phyloP scores from a whole-genome alignment of 1,284 basidiomycete genomes.

The Malassezia pachydermatis region DNA sequence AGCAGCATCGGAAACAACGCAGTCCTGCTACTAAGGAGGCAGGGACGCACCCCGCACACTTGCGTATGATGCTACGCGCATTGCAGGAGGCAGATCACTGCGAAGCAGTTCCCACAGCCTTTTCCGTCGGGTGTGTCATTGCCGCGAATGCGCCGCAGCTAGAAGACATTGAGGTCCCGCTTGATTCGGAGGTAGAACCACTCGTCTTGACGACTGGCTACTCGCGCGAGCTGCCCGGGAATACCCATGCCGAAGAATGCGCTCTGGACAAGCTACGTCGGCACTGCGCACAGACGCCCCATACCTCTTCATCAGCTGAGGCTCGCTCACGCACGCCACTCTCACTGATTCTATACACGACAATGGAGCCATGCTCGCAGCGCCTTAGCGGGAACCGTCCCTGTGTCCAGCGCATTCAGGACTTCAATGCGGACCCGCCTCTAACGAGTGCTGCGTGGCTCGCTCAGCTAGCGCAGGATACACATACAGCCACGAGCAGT shows the following conservation, averaged over 20 bases:
- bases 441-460: slow-evolving; percentile 13
- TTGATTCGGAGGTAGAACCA: slow-evolving; percentile 3
- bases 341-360: slow-evolving; percentile 72
- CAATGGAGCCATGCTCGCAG: slow-evolving; percentile 89
- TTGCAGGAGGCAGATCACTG: slow-evolving; percentile 66
- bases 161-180: background rate
- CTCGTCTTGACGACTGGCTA: slow-evolving; percentile 66
- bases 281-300: slow-evolving; percentile 8
- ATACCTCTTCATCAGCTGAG: background rate
- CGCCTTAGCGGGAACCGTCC: slow-evolving; percentile 76
- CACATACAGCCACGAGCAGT: background rate
- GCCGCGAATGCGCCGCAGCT: slow-evolving; percentile 49
- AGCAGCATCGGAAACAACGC: background rate
- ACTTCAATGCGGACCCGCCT: slow-evolving; percentile 34
- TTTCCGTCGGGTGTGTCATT: slow-evolving; percentile 86
- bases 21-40: background rate
- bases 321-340: slow-evolving; percentile 14
- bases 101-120: slow-evolving; percentile 65
- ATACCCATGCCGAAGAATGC: slow-evolving; percentile 96
- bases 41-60: slow-evolving; percentile 21
- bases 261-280: slow-evolving; percentile 65
- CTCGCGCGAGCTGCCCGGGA: slow-evolving; percentile 79
- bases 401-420: slow-evolving; percentile 75
- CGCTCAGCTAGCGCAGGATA: background rate
- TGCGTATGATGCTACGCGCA: slow-evolving; percentile 57